These are phyloP conservation scores for Moesziomyces sp. DNA, from an alignment of 1,284 basidiomycete species.

Conservation along the genomic window DNA sequence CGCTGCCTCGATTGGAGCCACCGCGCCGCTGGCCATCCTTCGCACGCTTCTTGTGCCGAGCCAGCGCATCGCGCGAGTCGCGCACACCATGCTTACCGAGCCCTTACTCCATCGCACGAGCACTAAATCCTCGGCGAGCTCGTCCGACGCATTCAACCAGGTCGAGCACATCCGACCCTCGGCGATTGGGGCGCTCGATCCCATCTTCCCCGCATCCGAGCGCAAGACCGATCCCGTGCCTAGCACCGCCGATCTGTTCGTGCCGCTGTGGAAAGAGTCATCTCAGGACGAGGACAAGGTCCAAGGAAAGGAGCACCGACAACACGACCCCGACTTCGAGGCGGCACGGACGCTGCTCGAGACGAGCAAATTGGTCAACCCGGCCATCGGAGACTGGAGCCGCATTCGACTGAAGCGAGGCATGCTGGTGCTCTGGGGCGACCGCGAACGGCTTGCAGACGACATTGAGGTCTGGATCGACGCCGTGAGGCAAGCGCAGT, in stretches of 20 bases:
- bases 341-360: constrained; percentile 41
- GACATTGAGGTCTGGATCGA: constrained; percentile 64
- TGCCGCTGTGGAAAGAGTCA: constrained; percentile 28
- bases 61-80: constrained; percentile 39
- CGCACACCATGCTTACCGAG: constrained; percentile 51
- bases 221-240: constrained; percentile 48
- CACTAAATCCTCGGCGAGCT: constrained; percentile 4
- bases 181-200: constrained; percentile 36
- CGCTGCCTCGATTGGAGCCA: constrained; percentile 5
- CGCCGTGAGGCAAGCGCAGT: constrained; percentile 28
- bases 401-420: constrained; percentile 50
- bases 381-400: constrained; percentile 62
- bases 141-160: constrained; percentile 28
- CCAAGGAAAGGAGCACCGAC: constrained; percentile 8
- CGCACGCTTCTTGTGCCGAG: constrained; percentile 31
- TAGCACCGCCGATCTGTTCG: constrained; percentile 42
- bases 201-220: constrained; percentile 52
- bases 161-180: constrained; percentile 27
- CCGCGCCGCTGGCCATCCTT: constrained; percentile 32
- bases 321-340: constrained; percentile 27
- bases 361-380: constrained; percentile 54
- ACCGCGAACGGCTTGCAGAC: constrained; percentile 57
- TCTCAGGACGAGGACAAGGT: background rate
- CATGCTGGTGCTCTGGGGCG: constrained; percentile 62
- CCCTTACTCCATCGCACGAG: constrained; percentile 43